phyloP scores from a whole-genome alignment of 1,284 basidiomycete genomes.

The Ustilago curta region DNA sequence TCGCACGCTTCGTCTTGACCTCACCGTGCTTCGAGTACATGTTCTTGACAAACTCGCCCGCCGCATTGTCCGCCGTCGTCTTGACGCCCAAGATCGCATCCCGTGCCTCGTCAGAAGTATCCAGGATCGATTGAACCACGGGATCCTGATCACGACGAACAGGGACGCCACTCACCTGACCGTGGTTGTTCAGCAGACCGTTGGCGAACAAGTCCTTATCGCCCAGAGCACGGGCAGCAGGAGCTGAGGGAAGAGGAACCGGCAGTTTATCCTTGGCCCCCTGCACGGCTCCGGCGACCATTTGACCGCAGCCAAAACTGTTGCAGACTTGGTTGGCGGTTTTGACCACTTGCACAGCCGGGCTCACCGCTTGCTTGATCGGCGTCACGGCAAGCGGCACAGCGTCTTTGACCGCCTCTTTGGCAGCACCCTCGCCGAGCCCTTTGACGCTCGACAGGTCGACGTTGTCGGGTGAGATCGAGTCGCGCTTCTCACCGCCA shows the following conservation, averaged over 20 bases:
- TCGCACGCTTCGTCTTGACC: constrained; percentile 16
- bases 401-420: constrained; percentile 11
- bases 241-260: constrained; percentile 15
- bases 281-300: constrained; percentile 11
- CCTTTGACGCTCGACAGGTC: constrained; percentile 28
- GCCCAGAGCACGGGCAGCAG: constrained; percentile 15
- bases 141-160: constrained; percentile 33
- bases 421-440: constrained; percentile 7
- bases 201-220: constrained; percentile 32
- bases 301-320: constrained; percentile 21
- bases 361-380: constrained; percentile 31
- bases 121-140: constrained; percentile 12
- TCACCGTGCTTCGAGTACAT: constrained; percentile 39
- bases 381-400: constrained; percentile 21
- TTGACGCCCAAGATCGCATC: constrained; percentile 33
- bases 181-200: constrained; percentile 21
- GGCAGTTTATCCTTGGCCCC: constrained; percentile 3
- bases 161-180: constrained; percentile 23
- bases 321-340: constrained; percentile 30
- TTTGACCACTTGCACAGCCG: constrained; percentile 37
- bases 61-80: constrained; percentile 21
- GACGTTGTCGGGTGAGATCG: constrained; percentile 38
- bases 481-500: constrained; percentile 32
- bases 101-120: constrained; percentile 26
- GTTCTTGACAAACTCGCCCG: constrained; percentile 43